Conservation (phyloP, 305 asterid species). For the Euphrasia arctica region DNA sequence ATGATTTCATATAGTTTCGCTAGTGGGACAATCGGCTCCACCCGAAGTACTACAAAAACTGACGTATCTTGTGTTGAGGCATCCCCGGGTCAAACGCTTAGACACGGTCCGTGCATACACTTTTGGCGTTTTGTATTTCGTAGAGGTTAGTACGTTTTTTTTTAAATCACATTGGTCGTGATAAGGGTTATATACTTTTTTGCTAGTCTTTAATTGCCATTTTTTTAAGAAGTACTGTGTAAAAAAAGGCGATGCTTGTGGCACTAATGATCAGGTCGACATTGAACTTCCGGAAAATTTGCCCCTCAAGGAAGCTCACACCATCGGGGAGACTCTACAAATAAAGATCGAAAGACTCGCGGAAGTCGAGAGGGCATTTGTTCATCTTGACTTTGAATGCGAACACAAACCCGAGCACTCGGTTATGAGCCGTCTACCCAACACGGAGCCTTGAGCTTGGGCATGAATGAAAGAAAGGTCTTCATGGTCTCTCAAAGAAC, state of each 20-base stretch:
- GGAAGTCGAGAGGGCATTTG: slow-evolving; percentile 82
- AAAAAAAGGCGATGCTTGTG: slow-evolving; percentile 6
- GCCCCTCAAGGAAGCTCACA: slow-evolving; percentile 76
- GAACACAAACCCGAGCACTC: slow-evolving; percentile 79
- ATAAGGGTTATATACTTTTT: neutral
- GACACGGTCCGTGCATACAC: slow-evolving; percentile 91
- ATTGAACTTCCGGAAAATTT: slow-evolving; percentile 70
- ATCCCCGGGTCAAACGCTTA: slow-evolving; percentile 66
- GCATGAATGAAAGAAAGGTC: neutral
- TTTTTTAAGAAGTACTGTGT: neutral
- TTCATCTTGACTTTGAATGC: slow-evolving; percentile 74
- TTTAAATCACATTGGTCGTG: neutral
- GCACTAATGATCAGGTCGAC: slow-evolving; percentile 46
- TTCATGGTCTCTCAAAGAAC: too few relatives aligned
- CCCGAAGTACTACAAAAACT: slow-evolving; percentile 66
- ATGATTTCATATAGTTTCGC: slow-evolving; percentile 48
- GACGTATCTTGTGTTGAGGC: slow-evolving; percentile 72
- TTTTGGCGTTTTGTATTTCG: slow-evolving; percentile 77
- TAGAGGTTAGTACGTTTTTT: slow-evolving; percentile 57
- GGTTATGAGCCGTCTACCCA: slow-evolving; percentile 62
- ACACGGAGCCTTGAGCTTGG: slow-evolving; percentile 44
- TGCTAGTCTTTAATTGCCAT: neutral
- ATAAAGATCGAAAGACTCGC: slow-evolving; percentile 64
- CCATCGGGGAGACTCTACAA: slow-evolving; percentile 68
- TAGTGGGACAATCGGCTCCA: slow-evolving; percentile 78